Conservation (phyloP, 495 filamentous ascomycete genomes). For the Hypoxylon subgilvum region DNA sequence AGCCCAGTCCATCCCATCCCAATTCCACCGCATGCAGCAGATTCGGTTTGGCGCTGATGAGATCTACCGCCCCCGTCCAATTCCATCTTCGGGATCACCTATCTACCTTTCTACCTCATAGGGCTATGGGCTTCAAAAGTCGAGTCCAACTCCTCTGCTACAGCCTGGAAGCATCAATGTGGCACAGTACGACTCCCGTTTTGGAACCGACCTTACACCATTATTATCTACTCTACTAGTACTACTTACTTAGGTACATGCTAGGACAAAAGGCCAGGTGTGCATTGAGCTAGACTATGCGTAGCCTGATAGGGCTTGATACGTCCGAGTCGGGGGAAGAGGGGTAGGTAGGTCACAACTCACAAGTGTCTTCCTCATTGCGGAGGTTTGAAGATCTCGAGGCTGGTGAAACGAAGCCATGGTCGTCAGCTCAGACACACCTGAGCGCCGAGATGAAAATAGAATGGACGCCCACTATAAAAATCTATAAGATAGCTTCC, state of each 20-base stretch:
- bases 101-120: neutral
- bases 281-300: conserved; percentile 15
- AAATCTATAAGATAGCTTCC: neutral
- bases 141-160: conserved; percentile 7
- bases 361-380: conserved; percentile 22
- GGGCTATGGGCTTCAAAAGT: neutral
- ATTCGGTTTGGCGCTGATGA: conserved; percentile 10
- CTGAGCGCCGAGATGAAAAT: conserved; percentile 2
- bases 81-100: neutral
- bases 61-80: neutral
- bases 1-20: neutral
- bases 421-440: neutral
- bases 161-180: conserved; percentile 1
- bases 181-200: conserved; percentile 3
- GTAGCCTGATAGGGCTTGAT: conserved; percentile 23
- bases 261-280: neutral
- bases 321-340: conserved; percentile 1
- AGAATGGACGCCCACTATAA: conserved; percentile 2
- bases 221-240: neutral
- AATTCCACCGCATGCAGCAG: neutral
- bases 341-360: too few relatives aligned
- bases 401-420: conserved; percentile 24
- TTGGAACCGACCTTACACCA: too few relatives aligned
- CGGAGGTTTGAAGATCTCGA: conserved; percentile 31
- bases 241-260: too few relatives aligned